Conservation (phyloP, 306 rosid species). For the Dryas drummondii region DNA sequence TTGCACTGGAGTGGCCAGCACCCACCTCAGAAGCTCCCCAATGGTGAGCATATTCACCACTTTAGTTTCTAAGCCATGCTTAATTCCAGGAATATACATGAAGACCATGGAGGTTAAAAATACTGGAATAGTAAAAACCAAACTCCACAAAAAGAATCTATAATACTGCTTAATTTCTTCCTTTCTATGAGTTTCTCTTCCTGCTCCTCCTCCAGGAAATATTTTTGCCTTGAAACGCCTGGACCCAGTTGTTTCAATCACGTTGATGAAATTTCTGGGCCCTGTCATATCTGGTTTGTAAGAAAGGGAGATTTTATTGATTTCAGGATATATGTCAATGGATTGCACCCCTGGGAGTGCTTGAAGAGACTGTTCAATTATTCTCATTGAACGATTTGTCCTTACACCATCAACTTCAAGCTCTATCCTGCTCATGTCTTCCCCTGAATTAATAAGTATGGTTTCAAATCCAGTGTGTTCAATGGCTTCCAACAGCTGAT, state of each 20-base stretch:
- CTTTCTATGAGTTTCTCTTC: constrained; percentile 40
- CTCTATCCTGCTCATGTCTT: constrained; percentile 57
- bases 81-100: constrained; percentile 58
- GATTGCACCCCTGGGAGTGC: constrained; percentile 62
- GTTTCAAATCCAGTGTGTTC: constrained; percentile 51
- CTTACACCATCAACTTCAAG: constrained; percentile 47
- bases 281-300: constrained; percentile 61
- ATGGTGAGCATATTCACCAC: constrained; percentile 47
- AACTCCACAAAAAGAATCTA: constrained; percentile 51
- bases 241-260: constrained; percentile 55
- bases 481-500: constrained; percentile 37
- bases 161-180: constrained; percentile 48
- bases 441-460: constrained; percentile 45
- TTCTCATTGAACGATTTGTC: constrained; percentile 28
- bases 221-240: constrained; percentile 50
- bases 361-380: constrained; percentile 45
- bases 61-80: constrained; percentile 43
- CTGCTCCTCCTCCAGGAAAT: constrained; percentile 46
- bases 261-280: constrained; percentile 59
- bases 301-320: constrained; percentile 40
- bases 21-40: constrained; percentile 54
- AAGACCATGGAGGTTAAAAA: constrained; percentile 69
- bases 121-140: constrained; percentile 59
- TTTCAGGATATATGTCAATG: constrained; percentile 13
- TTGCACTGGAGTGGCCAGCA: constrained; percentile 60